Conservation (phyloP, 2,329 filamentous ascomycete species). For the Verticillium nubilum region DNA sequence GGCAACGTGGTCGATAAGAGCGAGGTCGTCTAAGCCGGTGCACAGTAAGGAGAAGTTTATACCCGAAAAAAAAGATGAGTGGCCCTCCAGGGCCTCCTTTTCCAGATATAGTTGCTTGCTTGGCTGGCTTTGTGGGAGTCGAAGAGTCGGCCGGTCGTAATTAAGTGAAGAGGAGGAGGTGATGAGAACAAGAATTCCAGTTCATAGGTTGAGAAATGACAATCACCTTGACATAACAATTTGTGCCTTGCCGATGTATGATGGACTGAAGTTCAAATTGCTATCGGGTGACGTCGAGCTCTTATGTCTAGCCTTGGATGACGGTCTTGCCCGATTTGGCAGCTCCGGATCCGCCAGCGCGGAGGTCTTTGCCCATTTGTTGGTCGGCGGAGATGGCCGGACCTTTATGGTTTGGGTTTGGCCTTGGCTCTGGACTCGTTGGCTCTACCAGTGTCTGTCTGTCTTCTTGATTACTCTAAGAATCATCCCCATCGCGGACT, state of each 20-base stretch:
- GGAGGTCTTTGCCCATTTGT: too few species aligned
- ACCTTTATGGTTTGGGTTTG: too few species aligned
- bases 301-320: neutral
- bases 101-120: neutral
- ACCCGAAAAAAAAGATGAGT: neutral
- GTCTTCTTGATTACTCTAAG: too few species aligned
- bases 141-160: neutral
- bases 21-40: constrained; percentile 20
- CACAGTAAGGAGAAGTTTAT: neutral
- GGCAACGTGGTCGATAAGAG: constrained; percentile 25
- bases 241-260: neutral
- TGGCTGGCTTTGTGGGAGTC: neutral
- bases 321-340: too few species aligned
- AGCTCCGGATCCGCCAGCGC: too few species aligned
- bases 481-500: too few species aligned
- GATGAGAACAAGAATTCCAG: neutral
- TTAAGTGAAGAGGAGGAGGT: neutral
- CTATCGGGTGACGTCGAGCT: neutral
- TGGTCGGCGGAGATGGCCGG: too few species aligned
- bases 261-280: neutral
- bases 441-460: too few species aligned
- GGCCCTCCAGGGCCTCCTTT: neutral
- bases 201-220: neutral
- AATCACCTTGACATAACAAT: neutral
- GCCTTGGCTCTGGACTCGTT: too few species aligned